These are phyloP conservation scores for Ilex asprella DNA, from an alignment of 257 asterid genomes.

Conservation along the genomic window DNA sequence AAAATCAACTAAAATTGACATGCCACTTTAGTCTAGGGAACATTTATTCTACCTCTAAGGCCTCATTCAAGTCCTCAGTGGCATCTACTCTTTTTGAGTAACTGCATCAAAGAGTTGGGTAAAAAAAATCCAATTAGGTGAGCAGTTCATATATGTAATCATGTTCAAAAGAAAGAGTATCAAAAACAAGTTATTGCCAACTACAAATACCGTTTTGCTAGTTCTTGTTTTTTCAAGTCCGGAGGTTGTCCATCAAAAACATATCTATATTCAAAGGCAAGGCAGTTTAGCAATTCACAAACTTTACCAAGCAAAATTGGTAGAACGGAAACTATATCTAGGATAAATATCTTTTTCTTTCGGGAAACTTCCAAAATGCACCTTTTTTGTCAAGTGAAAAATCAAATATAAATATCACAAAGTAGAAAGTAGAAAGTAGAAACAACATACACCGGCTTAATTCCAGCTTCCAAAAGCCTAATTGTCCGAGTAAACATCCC, in stretches of 20 bases:
- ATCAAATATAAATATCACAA: background rate
- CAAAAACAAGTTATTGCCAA: background rate
- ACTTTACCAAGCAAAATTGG: slow-evolving; percentile 7
- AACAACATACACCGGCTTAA: slow-evolving; percentile 78
- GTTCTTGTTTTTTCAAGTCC: slow-evolving; percentile 90
- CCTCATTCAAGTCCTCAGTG: slow-evolving; percentile 68
- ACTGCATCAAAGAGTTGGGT: slow-evolving; percentile 30
- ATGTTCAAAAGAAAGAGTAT: background rate
- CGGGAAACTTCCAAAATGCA: too few relatives aligned
- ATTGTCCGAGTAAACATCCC: slow-evolving; percentile 94
- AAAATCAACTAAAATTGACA: background rate
- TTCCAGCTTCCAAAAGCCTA: slow-evolving; percentile 98
- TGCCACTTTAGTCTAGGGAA: slow-evolving; percentile 1
- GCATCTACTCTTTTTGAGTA: slow-evolving; percentile 87
- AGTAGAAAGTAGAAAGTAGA: slow-evolving; percentile 1
- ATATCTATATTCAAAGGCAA: slow-evolving; percentile 41
- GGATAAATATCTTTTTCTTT: too few relatives aligned
- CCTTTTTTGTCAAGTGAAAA: background rate
- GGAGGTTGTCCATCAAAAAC: slow-evolving; percentile 98
- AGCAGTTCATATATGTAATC: background rate
- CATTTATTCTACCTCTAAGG: slow-evolving; percentile 56
- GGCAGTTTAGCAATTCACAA: slow-evolving; percentile 5
- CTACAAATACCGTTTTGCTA: slow-evolving; percentile 77
- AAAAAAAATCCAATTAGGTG: background rate
- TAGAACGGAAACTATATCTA: slow-evolving; percentile 5